These are phyloP conservation scores for Morella rubra DNA, from an alignment of 306 rosid genomes.

Conservation along the genomic window DNA sequence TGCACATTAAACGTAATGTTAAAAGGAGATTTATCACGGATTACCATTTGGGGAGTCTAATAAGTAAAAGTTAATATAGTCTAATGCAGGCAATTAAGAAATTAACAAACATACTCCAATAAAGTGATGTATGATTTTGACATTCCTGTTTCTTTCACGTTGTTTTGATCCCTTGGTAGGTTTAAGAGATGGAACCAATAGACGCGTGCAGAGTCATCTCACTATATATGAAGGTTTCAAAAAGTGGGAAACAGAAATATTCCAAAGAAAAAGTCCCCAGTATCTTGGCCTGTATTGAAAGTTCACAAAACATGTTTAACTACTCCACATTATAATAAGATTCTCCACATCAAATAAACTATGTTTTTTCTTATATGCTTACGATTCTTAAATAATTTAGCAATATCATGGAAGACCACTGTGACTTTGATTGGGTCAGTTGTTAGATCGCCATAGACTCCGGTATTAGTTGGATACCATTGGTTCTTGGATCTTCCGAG, in stretches of 20 bases:
- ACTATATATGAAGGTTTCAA: conserved; percentile 18
- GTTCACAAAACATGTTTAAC: not conserved
- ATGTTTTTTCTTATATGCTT: not conserved
- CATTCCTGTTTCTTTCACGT: conserved; percentile 33
- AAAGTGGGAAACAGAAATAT: conserved; percentile 37
- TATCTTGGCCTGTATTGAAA: conserved; percentile 19
- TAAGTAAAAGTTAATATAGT: conserved; percentile 14
- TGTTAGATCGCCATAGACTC: conserved; percentile 6
- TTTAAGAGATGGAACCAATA: conserved; percentile 46
- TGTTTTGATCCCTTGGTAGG: conserved; percentile 41
- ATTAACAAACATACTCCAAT: conserved; percentile 12
- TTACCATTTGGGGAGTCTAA: conserved; percentile 14
- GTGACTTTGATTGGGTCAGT: not conserved
- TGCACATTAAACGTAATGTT: conserved; percentile 29
- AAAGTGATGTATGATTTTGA: conserved; percentile 35
- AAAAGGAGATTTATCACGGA: conserved; percentile 7
- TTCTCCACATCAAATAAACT: not conserved
- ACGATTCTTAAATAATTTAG: not conserved
- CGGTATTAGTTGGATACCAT: not conserved
- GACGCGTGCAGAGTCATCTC: conserved; percentile 42
- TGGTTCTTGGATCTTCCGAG: not conserved
- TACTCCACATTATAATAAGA: not conserved
- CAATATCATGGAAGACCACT: not conserved
- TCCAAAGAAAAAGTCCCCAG: conserved; percentile 35
- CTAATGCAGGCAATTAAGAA: conserved; percentile 12